Evolutionary conservation across 148 eudicot genomes (phyloP).

Genomic region (Silene latifolia): DNA sequence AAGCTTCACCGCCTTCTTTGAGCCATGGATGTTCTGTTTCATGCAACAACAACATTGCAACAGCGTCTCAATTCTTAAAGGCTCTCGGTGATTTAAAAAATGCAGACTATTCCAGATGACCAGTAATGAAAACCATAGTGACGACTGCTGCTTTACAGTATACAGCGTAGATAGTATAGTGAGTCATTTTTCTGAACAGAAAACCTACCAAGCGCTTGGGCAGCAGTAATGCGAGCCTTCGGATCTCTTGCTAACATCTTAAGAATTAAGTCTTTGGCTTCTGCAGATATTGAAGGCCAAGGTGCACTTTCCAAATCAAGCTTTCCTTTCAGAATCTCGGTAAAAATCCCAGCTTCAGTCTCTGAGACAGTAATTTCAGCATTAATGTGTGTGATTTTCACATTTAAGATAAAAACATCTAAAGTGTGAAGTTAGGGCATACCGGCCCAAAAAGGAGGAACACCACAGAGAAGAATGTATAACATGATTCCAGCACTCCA

Average conservation of each 20-base stretch:
- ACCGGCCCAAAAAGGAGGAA: too few relatives aligned
- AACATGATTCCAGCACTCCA: too few relatives aligned
- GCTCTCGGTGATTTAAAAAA: not conserved
- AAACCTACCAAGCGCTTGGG: slow-evolving; percentile 69
- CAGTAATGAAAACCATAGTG: too few relatives aligned
- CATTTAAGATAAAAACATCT: not conserved
- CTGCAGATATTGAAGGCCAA: slow-evolving; percentile 77
- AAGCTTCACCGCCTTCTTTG: slow-evolving; percentile 74
- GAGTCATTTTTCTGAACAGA: not conserved
- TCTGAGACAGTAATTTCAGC: slow-evolving; percentile 39
- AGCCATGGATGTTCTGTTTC: slow-evolving; percentile 94
- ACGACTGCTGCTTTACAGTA: not conserved
- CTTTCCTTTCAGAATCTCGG: slow-evolving; percentile 43
- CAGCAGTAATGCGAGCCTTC: slow-evolving; percentile 63
- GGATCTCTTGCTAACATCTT: slow-evolving; percentile 75
- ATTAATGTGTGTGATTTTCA: not conserved
- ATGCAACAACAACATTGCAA: slow-evolving; percentile 24
- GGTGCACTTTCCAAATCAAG: slow-evolving; percentile 52
- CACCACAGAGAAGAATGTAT: too few relatives aligned
- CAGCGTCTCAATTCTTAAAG: not conserved
- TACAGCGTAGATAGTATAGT: not conserved
- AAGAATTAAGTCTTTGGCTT: slow-evolving; percentile 68
- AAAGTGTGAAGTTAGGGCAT: not conserved
- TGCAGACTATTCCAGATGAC: too few relatives aligned
- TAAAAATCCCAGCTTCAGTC: slow-evolving; percentile 64